phyloP scores from a whole-genome alignment of 2,329 filamentous ascomycete genomes.

The Fusarium hainanense region DNA sequence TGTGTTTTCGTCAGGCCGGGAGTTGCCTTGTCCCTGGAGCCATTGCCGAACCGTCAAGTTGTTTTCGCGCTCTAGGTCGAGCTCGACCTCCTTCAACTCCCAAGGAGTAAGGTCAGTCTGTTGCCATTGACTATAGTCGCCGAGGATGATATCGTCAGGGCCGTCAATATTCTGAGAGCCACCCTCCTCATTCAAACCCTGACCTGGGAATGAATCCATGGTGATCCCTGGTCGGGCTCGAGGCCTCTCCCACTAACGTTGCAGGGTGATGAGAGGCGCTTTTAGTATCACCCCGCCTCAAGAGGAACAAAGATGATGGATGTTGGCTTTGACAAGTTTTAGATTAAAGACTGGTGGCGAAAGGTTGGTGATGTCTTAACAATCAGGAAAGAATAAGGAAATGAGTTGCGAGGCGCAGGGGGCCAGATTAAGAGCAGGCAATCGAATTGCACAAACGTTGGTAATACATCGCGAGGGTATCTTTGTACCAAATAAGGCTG shows the following conservation, averaged over 20 bases:
- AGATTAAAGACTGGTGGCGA: conserved; percentile 14
- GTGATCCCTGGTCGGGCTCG: conserved; percentile 2
- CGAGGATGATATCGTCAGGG: conserved; percentile 23
- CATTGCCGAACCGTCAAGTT: conserved; percentile 16
- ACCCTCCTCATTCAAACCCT: conserved; percentile 1
- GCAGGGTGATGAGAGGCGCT: conserved; percentile 20
- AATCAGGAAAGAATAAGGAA: conserved; percentile 14
- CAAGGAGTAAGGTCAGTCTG: conserved; percentile 2
- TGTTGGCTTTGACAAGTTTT: conserved; percentile 11
- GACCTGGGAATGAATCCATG: conserved; percentile 12
- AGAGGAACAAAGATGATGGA: conserved; percentile 16
- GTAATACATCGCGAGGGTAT: conserved; percentile 23
- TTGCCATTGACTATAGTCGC: conserved; percentile 11
- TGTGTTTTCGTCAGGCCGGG: conserved; percentile 21
- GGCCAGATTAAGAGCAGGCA: conserved; percentile 11
- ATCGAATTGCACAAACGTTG: conserved; percentile 12
- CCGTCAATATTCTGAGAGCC: conserved; percentile 11
- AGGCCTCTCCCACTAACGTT: conserved; percentile 28
- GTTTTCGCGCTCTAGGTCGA: conserved; percentile 5
- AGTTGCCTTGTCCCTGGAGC: conserved; percentile 26
- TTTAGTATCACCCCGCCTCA: conserved; percentile 26
- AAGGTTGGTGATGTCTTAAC: conserved; percentile 1
- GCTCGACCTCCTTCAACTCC: conserved; percentile 8
- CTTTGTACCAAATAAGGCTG: conserved; percentile 31
- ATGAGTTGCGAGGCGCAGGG: conserved; percentile 11